A percentile compares a stretch with the other conserved stretches of the same genome.
Evolutionary conservation across 192 early-diverging fungal genomes (phyloP).

Genomic region (Haplosporangium gracile): DNA sequence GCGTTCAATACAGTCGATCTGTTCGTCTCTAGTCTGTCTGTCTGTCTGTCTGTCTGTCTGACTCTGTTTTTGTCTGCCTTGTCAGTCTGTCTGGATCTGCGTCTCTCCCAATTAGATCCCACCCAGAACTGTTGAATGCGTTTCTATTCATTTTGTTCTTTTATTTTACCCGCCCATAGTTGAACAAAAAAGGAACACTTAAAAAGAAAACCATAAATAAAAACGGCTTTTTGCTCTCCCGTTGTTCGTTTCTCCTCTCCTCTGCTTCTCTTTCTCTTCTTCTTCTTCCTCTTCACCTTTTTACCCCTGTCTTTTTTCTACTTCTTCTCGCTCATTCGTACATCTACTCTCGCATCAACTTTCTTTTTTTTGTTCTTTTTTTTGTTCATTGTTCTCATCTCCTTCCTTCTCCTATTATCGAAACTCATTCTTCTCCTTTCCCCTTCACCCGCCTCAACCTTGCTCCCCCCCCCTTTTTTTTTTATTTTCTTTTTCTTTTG

Average conservation of each 20-base stretch:
- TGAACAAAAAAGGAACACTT: neutral
- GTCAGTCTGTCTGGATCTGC: neutral
- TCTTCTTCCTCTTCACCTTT: neutral
- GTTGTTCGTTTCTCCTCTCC: neutral
- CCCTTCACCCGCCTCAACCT: constrained; percentile 1
- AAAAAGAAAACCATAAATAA: neutral
- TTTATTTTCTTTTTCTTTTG: neutral
- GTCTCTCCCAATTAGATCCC: constrained; percentile 6
- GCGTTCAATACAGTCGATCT: neutral
- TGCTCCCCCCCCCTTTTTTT: neutral
- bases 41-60: too few species aligned
- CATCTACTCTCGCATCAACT: constrained; percentile 9
- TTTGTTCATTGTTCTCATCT: neutral
- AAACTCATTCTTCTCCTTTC: constrained; percentile 3
- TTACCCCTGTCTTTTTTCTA: neutral
- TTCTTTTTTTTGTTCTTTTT: neutral
- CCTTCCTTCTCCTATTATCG: neutral
- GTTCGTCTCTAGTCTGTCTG: too few species aligned
- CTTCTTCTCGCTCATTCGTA: constrained; percentile 11
- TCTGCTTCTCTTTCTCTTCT: neutral
- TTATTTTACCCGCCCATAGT: neutral
- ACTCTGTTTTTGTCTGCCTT: neutral
- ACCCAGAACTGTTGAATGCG: neutral
- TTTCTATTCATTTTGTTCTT: neutral
- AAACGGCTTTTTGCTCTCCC: constrained; percentile 11